Base-by-base conservation (phyloP, 1,284 basidiomycete genomes). In the Sporisorium graminicola region DNA sequence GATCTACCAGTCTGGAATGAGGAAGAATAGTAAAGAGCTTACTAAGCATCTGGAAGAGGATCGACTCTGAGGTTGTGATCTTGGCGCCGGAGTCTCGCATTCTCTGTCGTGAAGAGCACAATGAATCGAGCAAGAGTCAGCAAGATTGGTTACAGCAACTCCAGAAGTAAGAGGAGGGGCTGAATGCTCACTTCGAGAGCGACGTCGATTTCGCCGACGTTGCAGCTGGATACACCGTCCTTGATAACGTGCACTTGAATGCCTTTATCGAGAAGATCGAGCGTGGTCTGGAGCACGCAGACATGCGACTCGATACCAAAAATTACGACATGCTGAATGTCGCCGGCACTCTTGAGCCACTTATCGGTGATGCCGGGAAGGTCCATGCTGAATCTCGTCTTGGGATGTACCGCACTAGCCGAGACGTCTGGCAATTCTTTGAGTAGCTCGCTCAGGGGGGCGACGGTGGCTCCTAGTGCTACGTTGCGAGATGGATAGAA, bases 301-400 rank as follows among this genome's bases (percentile, higher is more conserved):
- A 98, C 91, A 80, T 97, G 95, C 2, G 92, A 90, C 92, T 93
- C 82, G 65, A 95, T 94, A 31, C 94, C 94, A 78, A 94, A 90
- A 5, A 97, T 86, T 27, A 95, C 90, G 53, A 94, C 88, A 20
- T 89, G 89, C 58, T 89, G 88, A 66, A 91, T 86, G 26, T 87
- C 82, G 24, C 74, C 74, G 12, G 74, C 73, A 14, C 65, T 57
- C 31, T 86, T 81, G 62, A 95, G 87, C 14, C 90, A 81, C 9
- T 87, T 78, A 52, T 88, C 86, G 16, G 74, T 75, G 6, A 94
- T 89, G 54, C 92, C 90, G 2, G 91, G 89, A 0, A 90, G 91
- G 60, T 91, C 81, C 93, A 96, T 95, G 6, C 92, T 93, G 87
- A 97, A 96, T 59, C 90, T 82, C 0, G 90, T 90, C 86, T 95